phyloP scores from a whole-genome alignment of 2,329 filamentous ascomycete species.

The Immersiporthe knoxdaviesiana region DNA sequence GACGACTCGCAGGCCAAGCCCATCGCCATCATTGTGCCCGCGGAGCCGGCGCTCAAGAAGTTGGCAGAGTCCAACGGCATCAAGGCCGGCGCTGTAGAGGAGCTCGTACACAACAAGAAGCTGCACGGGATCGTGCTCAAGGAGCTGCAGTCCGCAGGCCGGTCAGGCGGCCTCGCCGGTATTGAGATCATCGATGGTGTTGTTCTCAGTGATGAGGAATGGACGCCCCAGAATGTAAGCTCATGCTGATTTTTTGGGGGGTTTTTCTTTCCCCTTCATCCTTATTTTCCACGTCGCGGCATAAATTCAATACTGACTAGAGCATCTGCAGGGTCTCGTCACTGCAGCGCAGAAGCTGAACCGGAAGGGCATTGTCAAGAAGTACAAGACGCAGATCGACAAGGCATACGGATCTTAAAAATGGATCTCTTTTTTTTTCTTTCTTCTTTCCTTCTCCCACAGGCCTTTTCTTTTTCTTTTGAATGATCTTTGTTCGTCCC shows the following conservation, averaged over 20 bases:
- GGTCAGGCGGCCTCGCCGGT: conserved; percentile 63
- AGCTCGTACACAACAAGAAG: conserved; percentile 70
- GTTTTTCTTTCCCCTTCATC: not conserved
- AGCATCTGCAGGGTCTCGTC: conserved; percentile 57
- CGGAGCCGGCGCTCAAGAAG: conserved; percentile 59
- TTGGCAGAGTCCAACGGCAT: conserved; percentile 49
- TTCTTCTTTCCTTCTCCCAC: not conserved
- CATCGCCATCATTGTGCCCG: conserved; percentile 60
- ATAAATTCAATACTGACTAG: conserved; percentile 37
- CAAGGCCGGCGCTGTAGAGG: conserved; percentile 61
- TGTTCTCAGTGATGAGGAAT: conserved; percentile 72
- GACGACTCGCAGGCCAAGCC: conserved; percentile 55
- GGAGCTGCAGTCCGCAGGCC: conserved; percentile 65
- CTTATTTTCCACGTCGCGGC: too few species aligned
- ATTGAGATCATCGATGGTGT: conserved; percentile 75
- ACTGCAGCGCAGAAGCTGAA: conserved; percentile 76
- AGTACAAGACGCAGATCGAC: conserved; percentile 64
- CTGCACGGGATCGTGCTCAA: conserved; percentile 64
- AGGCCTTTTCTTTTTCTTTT: too few species aligned
- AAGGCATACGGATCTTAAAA: conserved; percentile 56
- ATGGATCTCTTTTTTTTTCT: not conserved
- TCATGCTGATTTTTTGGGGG: too few species aligned
- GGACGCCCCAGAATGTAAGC: conserved; percentile 75
- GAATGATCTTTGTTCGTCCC: too few species aligned
- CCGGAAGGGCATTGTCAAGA: conserved; percentile 66